phyloP scores from a whole-genome alignment of 2,329 filamentous ascomycete genomes.

The Neurospora crassa region DNA sequence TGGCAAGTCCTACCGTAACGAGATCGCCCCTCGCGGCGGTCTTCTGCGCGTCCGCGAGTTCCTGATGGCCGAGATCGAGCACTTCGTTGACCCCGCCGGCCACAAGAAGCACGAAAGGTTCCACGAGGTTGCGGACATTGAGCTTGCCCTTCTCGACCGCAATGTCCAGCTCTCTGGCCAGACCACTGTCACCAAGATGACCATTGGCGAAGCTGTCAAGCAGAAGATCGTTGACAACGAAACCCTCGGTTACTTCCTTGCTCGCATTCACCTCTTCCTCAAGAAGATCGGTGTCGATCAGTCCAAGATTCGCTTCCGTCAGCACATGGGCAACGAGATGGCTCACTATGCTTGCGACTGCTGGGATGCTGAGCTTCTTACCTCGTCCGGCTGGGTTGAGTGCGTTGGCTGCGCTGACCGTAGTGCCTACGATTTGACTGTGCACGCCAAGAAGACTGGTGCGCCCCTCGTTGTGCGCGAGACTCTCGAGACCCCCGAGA shows the following conservation, averaged over 20 bases:
- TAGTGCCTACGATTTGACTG: constrained; percentile 86
- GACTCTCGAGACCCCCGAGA: constrained; percentile 65
- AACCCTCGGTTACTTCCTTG: constrained; percentile 95
- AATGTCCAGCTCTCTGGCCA: constrained; percentile 80
- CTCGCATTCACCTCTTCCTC: constrained; percentile 85
- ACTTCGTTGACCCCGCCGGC: constrained; percentile 89
- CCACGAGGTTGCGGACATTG: constrained; percentile 70
- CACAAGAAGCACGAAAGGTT: constrained; percentile 94
- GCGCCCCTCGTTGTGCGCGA: constrained; percentile 78
- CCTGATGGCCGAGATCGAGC: constrained; percentile 97
- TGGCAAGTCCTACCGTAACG: constrained; percentile 96
- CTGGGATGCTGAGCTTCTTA: constrained; percentile 92
- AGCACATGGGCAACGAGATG: constrained; percentile 77
- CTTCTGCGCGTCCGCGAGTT: constrained; percentile 93
- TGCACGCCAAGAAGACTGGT: constrained; percentile 89
- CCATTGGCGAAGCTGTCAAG: constrained; percentile 79
- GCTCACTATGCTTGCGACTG: constrained; percentile 94
- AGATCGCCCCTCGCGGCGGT: constrained; percentile 88
- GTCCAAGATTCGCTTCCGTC: constrained; percentile 86
- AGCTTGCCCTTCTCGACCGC: constrained; percentile 76
- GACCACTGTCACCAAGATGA: constrained; percentile 61
- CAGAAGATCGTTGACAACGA: constrained; percentile 86
- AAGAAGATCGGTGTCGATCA: constrained; percentile 79
- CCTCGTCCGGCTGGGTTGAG: constrained; percentile 94
- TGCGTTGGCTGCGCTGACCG: constrained; percentile 91